phyloP scores from a whole-genome alignment of 2,329 filamentous ascomycete genomes.

The Domatiomyces catenatus region DNA sequence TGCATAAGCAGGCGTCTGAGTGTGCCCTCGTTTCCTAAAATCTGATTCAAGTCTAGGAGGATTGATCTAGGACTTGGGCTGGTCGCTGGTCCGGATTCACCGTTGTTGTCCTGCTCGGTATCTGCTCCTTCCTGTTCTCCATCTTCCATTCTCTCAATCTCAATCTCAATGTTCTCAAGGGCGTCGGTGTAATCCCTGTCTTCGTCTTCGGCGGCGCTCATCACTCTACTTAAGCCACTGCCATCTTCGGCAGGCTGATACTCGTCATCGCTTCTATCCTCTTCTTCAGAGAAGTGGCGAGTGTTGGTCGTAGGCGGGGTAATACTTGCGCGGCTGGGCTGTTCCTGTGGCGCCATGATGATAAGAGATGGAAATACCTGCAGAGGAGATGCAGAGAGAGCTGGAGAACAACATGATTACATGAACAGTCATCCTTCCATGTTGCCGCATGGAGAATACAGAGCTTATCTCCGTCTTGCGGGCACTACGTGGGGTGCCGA shows the following conservation, averaged over 20 bases:
- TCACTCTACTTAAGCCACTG: constrained; percentile 1
- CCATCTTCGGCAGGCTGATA: constrained; percentile 3
- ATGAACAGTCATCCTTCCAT: background rate
- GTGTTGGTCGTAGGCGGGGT: constrained; percentile 11
- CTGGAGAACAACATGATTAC: background rate
- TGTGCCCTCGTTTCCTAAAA: constrained; percentile 37
- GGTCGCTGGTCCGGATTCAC: constrained; percentile 6
- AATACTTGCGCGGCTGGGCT: constrained; percentile 8
- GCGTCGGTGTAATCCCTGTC: constrained; percentile 9
- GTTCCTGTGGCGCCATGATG: constrained; percentile 11
- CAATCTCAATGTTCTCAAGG: constrained; percentile 14
- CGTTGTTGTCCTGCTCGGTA: constrained; percentile 26
- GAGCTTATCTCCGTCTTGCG: background rate
- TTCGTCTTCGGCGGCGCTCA: background rate
- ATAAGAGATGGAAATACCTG: background rate
- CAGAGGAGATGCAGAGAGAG: background rate
- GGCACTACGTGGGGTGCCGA: background rate
- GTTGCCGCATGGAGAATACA: background rate
- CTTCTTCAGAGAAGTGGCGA: constrained; percentile 11
- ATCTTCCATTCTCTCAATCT: constrained; percentile 35
- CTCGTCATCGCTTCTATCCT: constrained; percentile 14
- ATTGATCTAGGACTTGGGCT: constrained; percentile 20
- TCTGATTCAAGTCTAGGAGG: constrained; percentile 33
- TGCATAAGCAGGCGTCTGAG: constrained; percentile 35
- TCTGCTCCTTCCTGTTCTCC: constrained; percentile 53